phyloP scores from a whole-genome alignment of 1,139 yeast species.

The Arxiozyma slooffiae region DNA sequence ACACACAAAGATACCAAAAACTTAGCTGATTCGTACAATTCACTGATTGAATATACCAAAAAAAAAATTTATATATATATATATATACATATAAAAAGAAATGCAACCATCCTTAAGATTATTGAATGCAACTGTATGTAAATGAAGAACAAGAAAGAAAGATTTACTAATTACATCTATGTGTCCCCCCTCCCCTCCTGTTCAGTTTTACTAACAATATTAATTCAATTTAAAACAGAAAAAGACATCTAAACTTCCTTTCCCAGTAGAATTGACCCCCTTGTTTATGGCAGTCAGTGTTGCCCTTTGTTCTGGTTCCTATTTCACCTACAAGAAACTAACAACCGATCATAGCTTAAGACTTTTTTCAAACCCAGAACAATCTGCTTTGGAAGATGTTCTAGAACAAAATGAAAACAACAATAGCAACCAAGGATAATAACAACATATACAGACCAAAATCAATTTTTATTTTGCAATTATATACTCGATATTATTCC shows the following conservation, averaged over 20 bases:
- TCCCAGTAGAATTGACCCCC: conserved; percentile 75
- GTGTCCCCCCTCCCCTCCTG: neutral
- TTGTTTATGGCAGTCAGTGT: conserved; percentile 54
- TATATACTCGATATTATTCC: neutral
- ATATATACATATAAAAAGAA: neutral
- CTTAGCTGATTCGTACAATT: neutral
- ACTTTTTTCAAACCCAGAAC: conserved; percentile 51
- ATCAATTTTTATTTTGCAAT: neutral
- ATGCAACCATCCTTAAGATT: conserved; percentile 35
- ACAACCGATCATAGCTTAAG: conserved; percentile 58
- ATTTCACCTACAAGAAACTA: conserved; percentile 65
- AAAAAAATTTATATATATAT: too few species aligned
- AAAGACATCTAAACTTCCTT: conserved; percentile 31
- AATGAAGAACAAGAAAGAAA: neutral
- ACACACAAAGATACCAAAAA: too few species aligned
- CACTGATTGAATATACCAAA: neutral
- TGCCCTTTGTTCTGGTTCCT: conserved; percentile 55
- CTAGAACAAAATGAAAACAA: conserved; percentile 28
- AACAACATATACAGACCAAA: too few species aligned
- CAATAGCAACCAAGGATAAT: neutral
- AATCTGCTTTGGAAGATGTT: conserved; percentile 44
- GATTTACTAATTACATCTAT: neutral
- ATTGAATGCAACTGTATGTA: conserved; percentile 35
- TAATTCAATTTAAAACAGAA: conserved; percentile 24
- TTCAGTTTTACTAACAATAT: neutral